Evolutionary conservation across 1,284 basidiomycete genomes (phyloP), one percentile per base, ranked within the genome.

Genomic region (Cutaneotrichosporon mucoides): DNA sequence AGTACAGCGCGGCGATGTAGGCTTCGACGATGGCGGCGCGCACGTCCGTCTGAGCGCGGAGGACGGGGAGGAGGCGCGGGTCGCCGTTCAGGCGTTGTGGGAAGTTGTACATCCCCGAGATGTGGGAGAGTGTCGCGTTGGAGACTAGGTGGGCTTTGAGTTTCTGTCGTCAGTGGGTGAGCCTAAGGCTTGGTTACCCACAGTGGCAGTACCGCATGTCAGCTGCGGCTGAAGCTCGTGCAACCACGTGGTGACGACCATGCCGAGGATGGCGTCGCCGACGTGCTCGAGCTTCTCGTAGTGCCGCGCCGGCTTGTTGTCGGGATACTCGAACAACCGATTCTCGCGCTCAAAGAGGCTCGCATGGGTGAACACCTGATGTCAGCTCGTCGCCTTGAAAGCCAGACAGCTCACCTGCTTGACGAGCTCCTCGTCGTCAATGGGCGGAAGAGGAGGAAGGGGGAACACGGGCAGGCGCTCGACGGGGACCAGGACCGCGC

Each of bases 281-380:
- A 76, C 73, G 62, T 74, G 73, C 57, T 76, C 75, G 16, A 76
- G 63, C 66, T 76, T 75, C 60, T 76, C 75, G 48, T 75, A 76
- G 57, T 74, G 68, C 11, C 53, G 41, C 37, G 62, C 44, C 4
- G 62, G 65, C 48, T 63, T 49, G 16, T 64, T 64, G 1, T 59
- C 59, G 0, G 66, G 55, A 52, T 72, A 69, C 59, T 76, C 73
- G 47, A 76, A 76, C 33, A 57, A 55, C 15, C 68, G 67, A 50
- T 61, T 57, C 33, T 55, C 61, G 43, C 62, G 68, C 33, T 66
- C 63, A 41, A 73, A 73, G 15, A 68, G 56, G 37, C 62, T 66
- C 16, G 59, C 53, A 59, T 76, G 73, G 5, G 65, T 69, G 61
- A 76, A 76, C 7, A 62, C 61, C 50, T 52, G 50, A 3, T 1